Percentiles rank a stretch among this genome's conserved stretches.
These are phyloP conservation scores for Nannochloropsis oceanica DNA, from an alignment of 108 stramenopile species.

Conservation along the genomic window DNA sequence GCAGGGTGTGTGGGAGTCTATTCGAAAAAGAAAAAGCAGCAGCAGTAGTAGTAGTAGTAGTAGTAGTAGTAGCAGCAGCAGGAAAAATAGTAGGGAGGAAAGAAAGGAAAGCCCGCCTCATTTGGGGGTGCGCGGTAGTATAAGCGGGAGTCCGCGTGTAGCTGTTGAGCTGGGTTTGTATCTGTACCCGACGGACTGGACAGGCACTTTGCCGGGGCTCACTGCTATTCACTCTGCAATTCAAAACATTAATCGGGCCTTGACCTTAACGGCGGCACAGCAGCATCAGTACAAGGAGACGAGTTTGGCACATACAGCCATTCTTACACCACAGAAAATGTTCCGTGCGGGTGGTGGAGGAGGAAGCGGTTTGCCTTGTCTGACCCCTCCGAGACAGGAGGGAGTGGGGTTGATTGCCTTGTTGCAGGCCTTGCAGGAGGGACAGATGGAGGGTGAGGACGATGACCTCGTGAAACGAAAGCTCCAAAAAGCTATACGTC, in stretches of 20 bases:
- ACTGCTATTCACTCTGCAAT: neutral
- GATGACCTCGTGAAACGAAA: neutral
- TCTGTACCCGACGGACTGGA: neutral
- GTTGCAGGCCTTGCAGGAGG: neutral
- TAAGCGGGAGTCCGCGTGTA: neutral
- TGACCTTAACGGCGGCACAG: neutral
- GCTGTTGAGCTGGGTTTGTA: neutral
- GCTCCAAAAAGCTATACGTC: neutral
- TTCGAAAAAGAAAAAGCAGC: neutral
- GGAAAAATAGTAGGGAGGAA: neutral
- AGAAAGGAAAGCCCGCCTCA: neutral
- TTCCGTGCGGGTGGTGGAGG: neutral
- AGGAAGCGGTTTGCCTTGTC: neutral
- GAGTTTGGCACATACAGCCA: neutral
- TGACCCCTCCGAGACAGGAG: no score
- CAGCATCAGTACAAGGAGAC: neutral
- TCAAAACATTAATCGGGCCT: neutral
- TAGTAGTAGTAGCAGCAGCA: neutral
- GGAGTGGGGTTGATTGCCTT: neutral
- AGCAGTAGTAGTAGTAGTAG: neutral
- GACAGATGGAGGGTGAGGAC: neutral
- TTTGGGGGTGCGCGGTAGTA: neutral
- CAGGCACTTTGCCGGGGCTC: neutral
- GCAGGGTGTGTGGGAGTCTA: neutral
- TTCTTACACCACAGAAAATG: neutral